Evolutionary conservation across 331 rosid species (phyloP).

Genomic region (Quercus phellos): DNA sequence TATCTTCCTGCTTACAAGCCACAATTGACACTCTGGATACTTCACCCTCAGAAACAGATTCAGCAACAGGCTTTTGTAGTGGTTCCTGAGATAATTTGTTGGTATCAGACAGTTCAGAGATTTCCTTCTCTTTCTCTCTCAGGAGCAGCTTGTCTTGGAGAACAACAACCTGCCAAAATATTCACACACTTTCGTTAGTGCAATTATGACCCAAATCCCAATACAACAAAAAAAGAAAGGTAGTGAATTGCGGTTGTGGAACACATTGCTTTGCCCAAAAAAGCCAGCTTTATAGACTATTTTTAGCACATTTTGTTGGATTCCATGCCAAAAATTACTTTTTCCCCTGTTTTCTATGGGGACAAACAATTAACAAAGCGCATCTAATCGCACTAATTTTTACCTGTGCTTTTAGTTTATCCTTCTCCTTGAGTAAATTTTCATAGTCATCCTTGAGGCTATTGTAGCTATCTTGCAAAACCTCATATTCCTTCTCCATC

Average conservation of each 20-base stretch:
- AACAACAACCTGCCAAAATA: conserved; percentile 40
- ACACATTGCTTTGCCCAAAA: too few species aligned
- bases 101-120: conserved; percentile 28
- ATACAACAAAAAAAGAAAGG: neutral
- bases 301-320: too few species aligned
- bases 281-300: too few species aligned
- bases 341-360: too few species aligned
- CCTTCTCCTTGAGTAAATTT: conserved; percentile 55
- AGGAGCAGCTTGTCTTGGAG: conserved; percentile 47
- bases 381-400: neutral
- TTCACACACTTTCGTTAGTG: neutral
- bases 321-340: too few species aligned
- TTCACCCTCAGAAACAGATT: conserved; percentile 53
- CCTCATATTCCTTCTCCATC: conserved; percentile 78
- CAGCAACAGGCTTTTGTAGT: conserved; percentile 22
- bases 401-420: conserved; percentile 66
- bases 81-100: conserved; percentile 27
- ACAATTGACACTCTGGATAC: conserved; percentile 52
- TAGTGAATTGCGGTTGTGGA: neutral
- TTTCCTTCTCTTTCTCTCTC: conserved; percentile 36
- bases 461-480: conserved; percentile 42
- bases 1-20: conserved; percentile 55
- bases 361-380: too few species aligned
- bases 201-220: neutral
- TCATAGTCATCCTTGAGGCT: conserved; percentile 57